phyloP scores from a whole-genome alignment of 148 eudicot species.

The Chenopodium album region DNA sequence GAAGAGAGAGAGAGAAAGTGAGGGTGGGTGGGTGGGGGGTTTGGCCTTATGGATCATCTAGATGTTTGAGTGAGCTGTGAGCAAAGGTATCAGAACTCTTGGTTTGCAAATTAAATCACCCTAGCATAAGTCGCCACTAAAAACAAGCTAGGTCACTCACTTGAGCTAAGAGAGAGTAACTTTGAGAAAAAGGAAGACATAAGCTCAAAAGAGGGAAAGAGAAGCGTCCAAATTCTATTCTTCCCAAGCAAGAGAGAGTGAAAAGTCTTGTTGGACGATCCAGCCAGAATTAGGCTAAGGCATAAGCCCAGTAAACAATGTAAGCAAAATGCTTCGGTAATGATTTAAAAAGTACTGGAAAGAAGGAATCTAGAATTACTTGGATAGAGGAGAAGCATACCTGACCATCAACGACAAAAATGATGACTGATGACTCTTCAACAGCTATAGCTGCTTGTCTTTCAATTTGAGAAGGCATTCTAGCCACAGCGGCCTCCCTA shows the following conservation, averaged over 20 bases:
- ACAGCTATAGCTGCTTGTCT: constrained; percentile 87
- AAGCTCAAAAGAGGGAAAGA: neutral
- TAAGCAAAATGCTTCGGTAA: neutral
- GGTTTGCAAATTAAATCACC: no score
- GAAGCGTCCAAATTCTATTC: neutral
- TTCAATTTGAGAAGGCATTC: constrained; percentile 96
- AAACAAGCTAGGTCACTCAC: neutral
- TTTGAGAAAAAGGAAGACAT: neutral
- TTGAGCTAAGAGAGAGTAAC: neutral
- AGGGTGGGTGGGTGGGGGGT: neutral
- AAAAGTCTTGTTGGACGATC: neutral
- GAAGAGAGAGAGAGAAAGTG: no score
- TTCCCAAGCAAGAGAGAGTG: neutral
- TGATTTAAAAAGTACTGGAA: neutral
- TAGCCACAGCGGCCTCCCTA: constrained; percentile 95
- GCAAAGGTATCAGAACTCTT: no score
- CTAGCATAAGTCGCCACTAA: no score
- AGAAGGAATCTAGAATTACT: neutral
- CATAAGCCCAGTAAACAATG: neutral
- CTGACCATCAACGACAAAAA: constrained; percentile 99
- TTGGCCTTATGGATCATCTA: neutral
- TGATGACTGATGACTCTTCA: constrained; percentile 88
- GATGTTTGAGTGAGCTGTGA: neutral
- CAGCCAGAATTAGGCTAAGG: neutral
- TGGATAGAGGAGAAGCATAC: constrained; percentile 36